Evolutionary conservation across 2,329 filamentous ascomycete genomes (phyloP).

Genomic region (Arthrobotrys sphaeroides): DNA sequence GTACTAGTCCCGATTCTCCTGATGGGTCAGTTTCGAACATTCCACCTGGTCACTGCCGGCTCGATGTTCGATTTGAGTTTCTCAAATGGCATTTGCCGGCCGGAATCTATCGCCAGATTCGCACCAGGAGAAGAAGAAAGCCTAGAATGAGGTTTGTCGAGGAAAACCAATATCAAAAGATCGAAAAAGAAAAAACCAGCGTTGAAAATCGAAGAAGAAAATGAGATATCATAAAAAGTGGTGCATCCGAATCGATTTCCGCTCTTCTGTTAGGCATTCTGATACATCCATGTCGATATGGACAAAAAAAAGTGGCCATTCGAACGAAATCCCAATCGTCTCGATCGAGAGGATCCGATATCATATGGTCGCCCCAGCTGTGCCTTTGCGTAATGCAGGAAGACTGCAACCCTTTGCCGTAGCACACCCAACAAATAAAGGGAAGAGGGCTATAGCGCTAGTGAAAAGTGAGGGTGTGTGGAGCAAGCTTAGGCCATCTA

Average conservation of each 20-base stretch:
- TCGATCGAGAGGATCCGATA: slow-evolving; percentile 49
- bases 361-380: slow-evolving; percentile 28
- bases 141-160: slow-evolving; percentile 1
- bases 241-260: slow-evolving; percentile 21
- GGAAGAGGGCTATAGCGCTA: background rate
- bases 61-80: slow-evolving; percentile 25
- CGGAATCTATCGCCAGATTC: slow-evolving; percentile 12
- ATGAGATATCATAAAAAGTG: slow-evolving; percentile 14
- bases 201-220: slow-evolving; percentile 12
- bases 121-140: background rate
- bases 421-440: slow-evolving; percentile 31
- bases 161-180: background rate
- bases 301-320: slow-evolving; percentile 8
- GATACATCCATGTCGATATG: slow-evolving; percentile 24
- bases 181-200: background rate
- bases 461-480: slow-evolving; percentile 20
- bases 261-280: slow-evolving; percentile 11
- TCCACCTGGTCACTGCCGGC: slow-evolving; percentile 2
- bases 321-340: slow-evolving; percentile 26
- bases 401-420: slow-evolving; percentile 11
- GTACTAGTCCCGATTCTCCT: slow-evolving; percentile 14
- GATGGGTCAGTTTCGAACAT: slow-evolving; percentile 28
- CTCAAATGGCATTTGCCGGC: slow-evolving; percentile 38
- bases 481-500: slow-evolving; percentile 19
- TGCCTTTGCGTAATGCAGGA: slow-evolving; percentile 16